A percentile compares a stretch with the other conserved stretches of the same genome.
Conservation (phyloP, 768 basidiomycete genomes). For the Tephrocybe sp. region DNA sequence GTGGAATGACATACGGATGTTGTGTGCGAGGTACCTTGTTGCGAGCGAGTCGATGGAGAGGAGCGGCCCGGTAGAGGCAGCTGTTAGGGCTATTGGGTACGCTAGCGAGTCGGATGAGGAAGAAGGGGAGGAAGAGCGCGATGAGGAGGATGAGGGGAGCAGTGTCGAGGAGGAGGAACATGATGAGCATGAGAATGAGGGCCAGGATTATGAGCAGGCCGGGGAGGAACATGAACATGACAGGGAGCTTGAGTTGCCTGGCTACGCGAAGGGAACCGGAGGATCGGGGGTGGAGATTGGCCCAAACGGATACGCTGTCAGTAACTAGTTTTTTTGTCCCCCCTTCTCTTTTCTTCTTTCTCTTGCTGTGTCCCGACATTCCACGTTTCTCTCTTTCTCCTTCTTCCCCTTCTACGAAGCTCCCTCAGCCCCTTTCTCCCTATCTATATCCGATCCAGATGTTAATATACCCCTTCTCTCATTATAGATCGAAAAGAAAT, state of each 20-base stretch:
- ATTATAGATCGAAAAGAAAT: no score
- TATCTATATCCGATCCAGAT: no score
- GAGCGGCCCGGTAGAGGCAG: constrained; percentile 88
- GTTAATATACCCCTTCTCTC: no score
- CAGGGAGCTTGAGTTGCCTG: constrained; percentile 51
- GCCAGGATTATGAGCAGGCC: constrained; percentile 45
- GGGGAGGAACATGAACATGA: constrained; percentile 35
- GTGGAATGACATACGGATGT: constrained; percentile 98
- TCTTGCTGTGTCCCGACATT: no score
- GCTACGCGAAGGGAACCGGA: constrained; percentile 42
- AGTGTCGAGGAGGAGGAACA: constrained; percentile 43
- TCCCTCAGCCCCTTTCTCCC: no score
- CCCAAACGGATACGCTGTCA: constrained; percentile 50
- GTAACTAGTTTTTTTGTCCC: background rate
- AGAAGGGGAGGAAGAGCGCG: constrained; percentile 55
- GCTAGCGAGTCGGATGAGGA: constrained; percentile 73
- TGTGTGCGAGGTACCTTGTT: constrained; percentile 91
- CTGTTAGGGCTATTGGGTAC: constrained; percentile 88
- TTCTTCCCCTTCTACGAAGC: no score
- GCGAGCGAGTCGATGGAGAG: constrained; percentile 93
- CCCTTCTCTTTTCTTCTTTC: no score
- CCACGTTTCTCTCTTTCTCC: no score
- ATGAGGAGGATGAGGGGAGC: constrained; percentile 48
- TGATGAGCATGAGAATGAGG: constrained; percentile 45
- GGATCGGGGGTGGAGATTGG: constrained; percentile 43